Evolutionary conservation across 495 filamentous ascomycete genomes (phyloP), one percentile per base, ranked within the genome.

Genomic region (Xylaria venustula): DNA sequence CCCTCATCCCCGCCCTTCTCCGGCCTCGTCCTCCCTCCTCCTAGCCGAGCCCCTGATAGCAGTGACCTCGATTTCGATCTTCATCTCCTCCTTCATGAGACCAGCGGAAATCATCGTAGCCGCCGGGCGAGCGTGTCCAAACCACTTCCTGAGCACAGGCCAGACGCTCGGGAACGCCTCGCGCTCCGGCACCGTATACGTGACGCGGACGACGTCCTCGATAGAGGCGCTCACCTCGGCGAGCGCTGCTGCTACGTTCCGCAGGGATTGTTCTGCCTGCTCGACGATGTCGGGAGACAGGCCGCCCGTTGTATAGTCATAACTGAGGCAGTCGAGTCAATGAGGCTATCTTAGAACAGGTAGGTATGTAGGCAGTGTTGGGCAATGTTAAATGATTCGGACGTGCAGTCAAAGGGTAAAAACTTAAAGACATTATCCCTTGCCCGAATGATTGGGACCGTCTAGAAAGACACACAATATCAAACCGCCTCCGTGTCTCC

Each of bases 1-100:
- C 37, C 37, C 37, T 23, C 19, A 5, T 22, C 44, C 22, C 15
- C 11, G 19, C 7, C 42, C 32, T 11, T 8, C 36, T 7, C n/a
- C 20, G 6, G 0, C 19, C 57, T 37, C 48, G 19, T 58, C 28
- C 20, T 40, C 45, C 12, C 15, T 17, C 37, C 50, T 28, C 45
- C 45, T 47, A 12, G 55, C 57, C 23, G 57, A 60, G 17, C 57
- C 56, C 57, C 15, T 52, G 12, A 60, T 26, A 26, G 75, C 75
- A 41, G 74, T 76, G 44, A 75, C 74, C 67, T 78, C 74, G 26
- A 78, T 63, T 64, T 78, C 75, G 52, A 78, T 71, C 69, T 66
- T 69, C 75, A 78, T 78, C 50, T 49, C 68, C 57, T 73, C 73
- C 56, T 74, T 67, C 73, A 78, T 72, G 56, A 78, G 50, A 19